phyloP scores from a whole-genome alignment of 2,329 filamentous ascomycete genomes.

The Scortechinia acanthostroma region DNA sequence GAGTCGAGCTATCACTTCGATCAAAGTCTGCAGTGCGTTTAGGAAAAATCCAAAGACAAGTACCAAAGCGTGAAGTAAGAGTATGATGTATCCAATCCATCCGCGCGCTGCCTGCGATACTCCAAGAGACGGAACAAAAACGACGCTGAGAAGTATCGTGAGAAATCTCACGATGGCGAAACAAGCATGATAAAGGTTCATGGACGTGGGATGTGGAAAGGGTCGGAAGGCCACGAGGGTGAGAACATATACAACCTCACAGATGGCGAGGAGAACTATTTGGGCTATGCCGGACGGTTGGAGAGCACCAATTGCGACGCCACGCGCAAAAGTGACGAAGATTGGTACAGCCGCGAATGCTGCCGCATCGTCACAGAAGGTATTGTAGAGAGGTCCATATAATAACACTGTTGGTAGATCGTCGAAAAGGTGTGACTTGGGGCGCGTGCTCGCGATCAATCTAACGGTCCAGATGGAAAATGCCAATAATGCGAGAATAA shows the following conservation, averaged over 20 bases:
- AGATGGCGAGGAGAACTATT: constrained; percentile 60
- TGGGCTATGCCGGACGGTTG: constrained; percentile 66
- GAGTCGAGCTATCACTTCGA: constrained; percentile 52
- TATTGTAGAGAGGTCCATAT: constrained; percentile 62
- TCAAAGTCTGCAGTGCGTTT: constrained; percentile 56
- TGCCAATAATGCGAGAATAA: background rate
- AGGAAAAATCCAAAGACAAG: constrained; percentile 65
- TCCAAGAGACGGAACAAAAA: constrained; percentile 50
- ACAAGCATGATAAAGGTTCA: constrained; percentile 63
- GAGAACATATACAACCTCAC: constrained; percentile 61
- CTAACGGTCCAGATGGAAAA: background rate
- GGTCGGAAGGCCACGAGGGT: constrained; percentile 60
- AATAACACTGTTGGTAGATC: constrained; percentile 58
- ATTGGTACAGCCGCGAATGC: constrained; percentile 59
- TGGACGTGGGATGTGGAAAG: constrained; percentile 58
- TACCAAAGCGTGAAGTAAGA: constrained; percentile 58
- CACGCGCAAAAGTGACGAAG: constrained; percentile 55
- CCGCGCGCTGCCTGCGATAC: constrained; percentile 53
- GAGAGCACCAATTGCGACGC: constrained; percentile 61
- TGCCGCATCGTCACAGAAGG: constrained; percentile 57
- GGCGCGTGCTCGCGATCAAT: background rate
- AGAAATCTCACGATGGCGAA: constrained; percentile 52
- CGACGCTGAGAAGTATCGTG: constrained; percentile 27
- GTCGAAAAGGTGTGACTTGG: constrained; percentile 41
- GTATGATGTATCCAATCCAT: constrained; percentile 64